Conservation (phyloP, 768 basidiomycete species). For the Boletus pseudo-olivaceus region DNA sequence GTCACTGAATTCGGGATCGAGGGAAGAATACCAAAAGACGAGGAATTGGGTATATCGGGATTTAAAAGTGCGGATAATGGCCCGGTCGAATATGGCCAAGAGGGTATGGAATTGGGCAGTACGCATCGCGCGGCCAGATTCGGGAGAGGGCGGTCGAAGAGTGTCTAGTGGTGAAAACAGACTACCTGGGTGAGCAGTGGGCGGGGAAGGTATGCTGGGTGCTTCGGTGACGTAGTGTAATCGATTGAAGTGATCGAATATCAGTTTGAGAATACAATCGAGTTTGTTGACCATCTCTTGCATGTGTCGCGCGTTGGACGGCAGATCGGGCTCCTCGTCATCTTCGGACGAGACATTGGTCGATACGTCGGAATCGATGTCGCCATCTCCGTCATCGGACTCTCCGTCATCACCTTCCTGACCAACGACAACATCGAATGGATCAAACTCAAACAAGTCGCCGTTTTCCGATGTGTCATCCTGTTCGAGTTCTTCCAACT, state of each 20-base stretch:
- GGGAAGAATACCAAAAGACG: constrained; percentile 91
- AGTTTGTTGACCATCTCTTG: constrained; percentile 90
- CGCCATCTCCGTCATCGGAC: constrained; percentile 51
- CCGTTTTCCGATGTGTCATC: constrained; percentile 49
- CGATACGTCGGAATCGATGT: constrained; percentile 48
- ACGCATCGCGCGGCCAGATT: constrained; percentile 38
- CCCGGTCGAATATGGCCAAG: constrained; percentile 89
- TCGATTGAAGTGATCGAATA: constrained; percentile 82
- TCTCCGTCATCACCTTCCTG: constrained; percentile 65
- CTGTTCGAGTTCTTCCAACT: constrained; percentile 86
- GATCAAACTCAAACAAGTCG: constrained; percentile 71
- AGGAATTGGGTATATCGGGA: constrained; percentile 98
- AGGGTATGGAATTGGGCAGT: constrained; percentile 79
- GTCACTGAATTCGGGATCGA: constrained; percentile 85
- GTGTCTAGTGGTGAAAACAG: constrained; percentile 19
- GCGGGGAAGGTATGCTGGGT: constrained; percentile 13
- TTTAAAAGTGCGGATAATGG: constrained; percentile 92
- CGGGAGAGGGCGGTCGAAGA: constrained; percentile 27
- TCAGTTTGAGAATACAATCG: constrained; percentile 78
- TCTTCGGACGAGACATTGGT: constrained; percentile 79
- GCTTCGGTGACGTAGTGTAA: constrained; percentile 32
- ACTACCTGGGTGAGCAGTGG: not conserved
- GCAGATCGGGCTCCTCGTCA: constrained; percentile 30
- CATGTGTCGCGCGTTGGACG: constrained; percentile 61
- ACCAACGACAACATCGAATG: constrained; percentile 80